phyloP scores from a whole-genome alignment of 2,329 filamentous ascomycete species.

The Nemania sp. region DNA sequence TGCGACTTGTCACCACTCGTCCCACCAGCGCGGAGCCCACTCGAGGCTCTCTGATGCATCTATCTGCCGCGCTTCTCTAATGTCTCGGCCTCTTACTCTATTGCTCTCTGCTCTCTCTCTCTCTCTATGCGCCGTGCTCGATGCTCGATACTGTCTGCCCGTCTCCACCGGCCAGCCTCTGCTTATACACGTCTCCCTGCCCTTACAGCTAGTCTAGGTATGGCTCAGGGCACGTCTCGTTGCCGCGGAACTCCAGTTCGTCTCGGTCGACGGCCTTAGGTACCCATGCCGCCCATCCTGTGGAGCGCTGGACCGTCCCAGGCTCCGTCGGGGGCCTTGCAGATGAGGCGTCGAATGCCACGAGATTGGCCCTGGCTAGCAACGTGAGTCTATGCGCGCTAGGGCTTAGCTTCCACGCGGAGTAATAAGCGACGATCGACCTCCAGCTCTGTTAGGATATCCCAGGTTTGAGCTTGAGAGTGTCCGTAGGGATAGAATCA shows the following conservation, averaged over 20 bases:
- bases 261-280: constrained; percentile 13
- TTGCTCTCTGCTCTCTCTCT: not conserved
- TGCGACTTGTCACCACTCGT: constrained; percentile 27
- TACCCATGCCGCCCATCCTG: constrained; percentile 23
- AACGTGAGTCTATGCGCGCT: constrained; percentile 19
- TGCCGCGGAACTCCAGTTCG: not conserved
- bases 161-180: constrained; percentile 7
- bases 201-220: too few relatives aligned
- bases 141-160: not conserved
- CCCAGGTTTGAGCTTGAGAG: constrained; percentile 40
- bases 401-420: constrained; percentile 30
- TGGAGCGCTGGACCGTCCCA: constrained; percentile 30
- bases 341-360: constrained; percentile 36
- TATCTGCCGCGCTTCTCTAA: not conserved
- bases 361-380: constrained; percentile 30
- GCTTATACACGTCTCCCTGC: constrained; percentile 10
- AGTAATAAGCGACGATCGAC: constrained; percentile 33
- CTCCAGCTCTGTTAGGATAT: constrained; percentile 42
- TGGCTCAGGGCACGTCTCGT: not conserved
- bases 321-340: constrained; percentile 32
- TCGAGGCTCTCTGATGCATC: constrained; percentile 3
- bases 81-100: not conserved
- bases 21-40: not conserved
- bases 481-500: constrained; percentile 29
- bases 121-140: too few relatives aligned